Evolutionary conservation across 1,284 basidiomycete species (phyloP), one percentile per base, ranked within the genome.

Genomic region (Nidula niveotomentosa): DNA sequence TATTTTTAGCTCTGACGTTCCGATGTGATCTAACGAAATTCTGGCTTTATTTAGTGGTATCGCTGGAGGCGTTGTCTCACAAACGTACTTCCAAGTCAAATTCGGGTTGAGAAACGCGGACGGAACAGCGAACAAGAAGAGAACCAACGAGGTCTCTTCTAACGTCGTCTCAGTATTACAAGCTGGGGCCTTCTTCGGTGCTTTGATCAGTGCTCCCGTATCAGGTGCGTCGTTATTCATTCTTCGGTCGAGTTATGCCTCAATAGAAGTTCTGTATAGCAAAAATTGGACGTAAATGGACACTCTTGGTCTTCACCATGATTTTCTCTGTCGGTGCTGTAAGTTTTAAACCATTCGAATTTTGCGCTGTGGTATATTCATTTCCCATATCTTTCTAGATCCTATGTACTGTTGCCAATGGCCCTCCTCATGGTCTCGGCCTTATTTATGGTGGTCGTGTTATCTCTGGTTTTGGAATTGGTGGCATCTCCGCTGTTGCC

Each of bases 361-460:
- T 23, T 23, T 23, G 23, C 23, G 23, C 23, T 23, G 23, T 23
- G 23, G 1, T 3, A 3, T 3, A 23, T 23, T 23, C 3, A 23
- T 23, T 23, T 65, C 55, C 39, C 37, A 30, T 30, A 8, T 18
- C 10, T 30, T 35, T 12, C 12, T 41, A 41, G 67, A 69, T 74
- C 44, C 68, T 75, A 12, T 83, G 86, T 61, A 89, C 85, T 17
- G 72, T 86, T 9, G 82, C 88, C 1, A 74, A 77, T 13, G 73
- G 73, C 3, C 53, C 58, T n/a, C 52, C 56, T 35, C 77, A 76
- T 18, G 88, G 86, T 1, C 67, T 90, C 8, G 72, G 72, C n/a
- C 79, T 83, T 65, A 89, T 92, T 56, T 91, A 91, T 60, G 79
- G 74, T 12, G 90, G 91, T n/a, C 85, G 91, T 53, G 84, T 91